Evolutionary conservation across 139 green algal species (phyloP).

Genomic region (Mesotaenium endlicherianum): DNA sequence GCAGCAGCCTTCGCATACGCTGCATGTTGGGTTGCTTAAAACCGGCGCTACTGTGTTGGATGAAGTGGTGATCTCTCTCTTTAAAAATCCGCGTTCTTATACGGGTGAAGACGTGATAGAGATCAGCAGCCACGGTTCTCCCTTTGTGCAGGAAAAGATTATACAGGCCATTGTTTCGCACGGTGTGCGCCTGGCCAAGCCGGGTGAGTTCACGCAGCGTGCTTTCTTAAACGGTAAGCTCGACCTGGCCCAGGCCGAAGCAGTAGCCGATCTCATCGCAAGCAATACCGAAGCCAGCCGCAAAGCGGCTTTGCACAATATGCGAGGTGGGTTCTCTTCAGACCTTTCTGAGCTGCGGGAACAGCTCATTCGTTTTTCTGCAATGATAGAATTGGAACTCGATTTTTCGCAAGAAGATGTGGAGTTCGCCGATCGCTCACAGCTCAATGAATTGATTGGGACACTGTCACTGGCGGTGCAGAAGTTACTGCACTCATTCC

Average conservation of each 20-base stretch:
- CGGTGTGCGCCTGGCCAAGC: conserved; percentile 74
- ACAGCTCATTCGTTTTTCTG: too few relatives aligned
- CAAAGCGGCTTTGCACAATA: conserved; percentile 81
- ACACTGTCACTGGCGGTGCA: conserved; percentile 69
- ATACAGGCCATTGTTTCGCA: conserved; percentile 67
- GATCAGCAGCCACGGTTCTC: conserved; percentile 87
- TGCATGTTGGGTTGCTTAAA: too few relatives aligned
- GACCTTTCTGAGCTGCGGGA: too few relatives aligned
- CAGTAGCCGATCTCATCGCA: conserved; percentile 74
- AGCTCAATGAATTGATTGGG: conserved; percentile 62
- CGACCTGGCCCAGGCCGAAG: conserved; percentile 75
- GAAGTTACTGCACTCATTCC: conserved; percentile 67
- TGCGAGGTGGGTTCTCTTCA: too few relatives aligned
- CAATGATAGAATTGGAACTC: too few relatives aligned
- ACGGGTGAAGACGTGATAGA: conserved; percentile 95
- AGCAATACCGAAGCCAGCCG: conserved; percentile 78
- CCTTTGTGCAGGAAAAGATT: conserved; percentile 72
- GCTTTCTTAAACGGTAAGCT: conserved; percentile 91
- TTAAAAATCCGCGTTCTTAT: conserved; percentile 85
- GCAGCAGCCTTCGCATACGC: too few relatives aligned
- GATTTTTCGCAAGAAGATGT: conserved; percentile 65
- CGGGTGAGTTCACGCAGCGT: conserved; percentile 90
- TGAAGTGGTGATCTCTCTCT: too few relatives aligned
- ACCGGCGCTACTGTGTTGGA: too few relatives aligned
- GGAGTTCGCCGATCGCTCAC: conserved; percentile 53